Conservation (phyloP, 176 grass and related monocot genomes). For the Triticum turgidum region DNA sequence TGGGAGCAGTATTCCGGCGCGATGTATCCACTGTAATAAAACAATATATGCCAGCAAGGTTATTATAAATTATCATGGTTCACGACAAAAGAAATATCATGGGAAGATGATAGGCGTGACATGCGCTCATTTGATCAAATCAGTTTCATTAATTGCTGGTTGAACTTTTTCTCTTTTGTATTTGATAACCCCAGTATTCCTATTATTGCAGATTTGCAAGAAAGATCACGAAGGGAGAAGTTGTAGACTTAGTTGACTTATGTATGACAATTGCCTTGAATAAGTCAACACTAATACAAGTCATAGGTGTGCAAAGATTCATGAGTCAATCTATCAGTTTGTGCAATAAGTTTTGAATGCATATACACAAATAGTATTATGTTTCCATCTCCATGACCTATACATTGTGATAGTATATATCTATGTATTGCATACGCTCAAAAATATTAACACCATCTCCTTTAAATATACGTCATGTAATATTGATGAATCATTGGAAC, state of each 20-base stretch:
- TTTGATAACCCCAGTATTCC: neutral
- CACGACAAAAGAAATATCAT: neutral
- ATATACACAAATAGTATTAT: neutral
- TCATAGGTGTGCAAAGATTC: too few relatives aligned
- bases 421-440: neutral
- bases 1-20: slow-evolving; percentile 46
- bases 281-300: neutral
- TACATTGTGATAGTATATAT: neutral
- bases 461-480: too few relatives aligned
- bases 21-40: slow-evolving; percentile 46
- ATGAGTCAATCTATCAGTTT: neutral
- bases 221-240: neutral
- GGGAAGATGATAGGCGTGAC: neutral
- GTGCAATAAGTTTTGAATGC: neutral
- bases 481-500: too few relatives aligned
- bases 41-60: neutral
- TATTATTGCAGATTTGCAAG: neutral
- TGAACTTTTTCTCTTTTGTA: too few relatives aligned
- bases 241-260: neutral
- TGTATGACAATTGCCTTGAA: neutral
- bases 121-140: neutral
- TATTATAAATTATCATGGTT: too few relatives aligned
- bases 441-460: too few relatives aligned
- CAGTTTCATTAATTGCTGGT: neutral
- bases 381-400: neutral